Evolutionary conservation across 129 eudicot genomes (phyloP).

Genomic region (Mikania micrantha): DNA sequence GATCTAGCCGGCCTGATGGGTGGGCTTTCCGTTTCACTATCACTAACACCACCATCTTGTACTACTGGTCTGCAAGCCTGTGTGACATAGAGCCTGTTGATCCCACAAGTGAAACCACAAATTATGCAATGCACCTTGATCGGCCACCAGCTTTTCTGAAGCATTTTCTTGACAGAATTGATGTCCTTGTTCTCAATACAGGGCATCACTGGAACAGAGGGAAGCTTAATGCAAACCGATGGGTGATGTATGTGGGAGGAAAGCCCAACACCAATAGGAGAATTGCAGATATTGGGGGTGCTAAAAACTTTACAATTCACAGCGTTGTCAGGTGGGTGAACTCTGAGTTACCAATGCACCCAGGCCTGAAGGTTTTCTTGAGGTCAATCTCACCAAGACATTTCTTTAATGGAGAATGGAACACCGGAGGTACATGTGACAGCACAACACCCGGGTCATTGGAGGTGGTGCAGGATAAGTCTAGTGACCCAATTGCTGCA

Average conservation of each 20-base stretch:
- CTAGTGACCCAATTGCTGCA: slow-evolving; percentile 50
- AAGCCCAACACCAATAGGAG: slow-evolving; percentile 51
- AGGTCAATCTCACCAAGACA: slow-evolving; percentile 75
- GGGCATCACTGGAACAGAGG: slow-evolving; percentile 97
- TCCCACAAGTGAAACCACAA: slow-evolving; percentile 25
- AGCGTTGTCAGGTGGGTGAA: slow-evolving; percentile 62
- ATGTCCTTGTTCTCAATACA: slow-evolving; percentile 70
- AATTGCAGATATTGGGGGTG: slow-evolving; percentile 41
- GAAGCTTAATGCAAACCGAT: slow-evolving; percentile 59
- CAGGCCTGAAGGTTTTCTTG: slow-evolving; percentile 53
- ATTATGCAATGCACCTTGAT: slow-evolving; percentile 76
- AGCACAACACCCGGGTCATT: slow-evolving; percentile 48
- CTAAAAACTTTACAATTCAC: slow-evolving; percentile 64
- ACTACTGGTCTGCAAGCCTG: slow-evolving; percentile 84
- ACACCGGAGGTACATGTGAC: slow-evolving; percentile 83
- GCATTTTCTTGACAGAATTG: slow-evolving; percentile 40
- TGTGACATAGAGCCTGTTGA: slow-evolving; percentile 57
- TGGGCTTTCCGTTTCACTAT: slow-evolving; percentile 76
- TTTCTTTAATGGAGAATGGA: slow-evolving; percentile 87
- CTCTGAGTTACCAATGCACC: slow-evolving; percentile 58
- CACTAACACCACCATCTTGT: slow-evolving; percentile 75
- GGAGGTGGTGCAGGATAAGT: slow-evolving; percentile 51
- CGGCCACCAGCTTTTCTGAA: slow-evolving; percentile 71
- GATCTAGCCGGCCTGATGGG: slow-evolving; percentile 67
- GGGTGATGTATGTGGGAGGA: slow-evolving; percentile 76